Evolutionary conservation across 1,139 yeast genomes (phyloP), one percentile per base, ranked within the genome.

Genomic region (Starmera stellimalicola): DNA sequence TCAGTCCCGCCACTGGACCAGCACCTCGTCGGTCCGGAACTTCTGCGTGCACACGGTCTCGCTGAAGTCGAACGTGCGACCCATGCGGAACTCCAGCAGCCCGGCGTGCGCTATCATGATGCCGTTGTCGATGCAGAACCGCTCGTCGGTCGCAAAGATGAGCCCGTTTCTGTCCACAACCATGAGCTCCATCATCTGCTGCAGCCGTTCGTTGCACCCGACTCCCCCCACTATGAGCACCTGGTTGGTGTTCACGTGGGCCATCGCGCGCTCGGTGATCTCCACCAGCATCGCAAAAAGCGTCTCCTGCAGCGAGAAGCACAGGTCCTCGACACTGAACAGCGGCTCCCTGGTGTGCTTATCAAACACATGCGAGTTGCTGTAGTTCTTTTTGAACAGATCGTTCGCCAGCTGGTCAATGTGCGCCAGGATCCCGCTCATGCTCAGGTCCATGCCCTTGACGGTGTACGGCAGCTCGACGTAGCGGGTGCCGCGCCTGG

Each of bases 101-200:
- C 99, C 99, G 0, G 98, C 97, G 54, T 91, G 99, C 1, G 98
- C 98, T 51, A 91, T 91, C 99, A 91, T 91, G 32, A 91, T 91
- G 9, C 98, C 97, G 51, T 91, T 91, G 54, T 91, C 98, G 34
- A 91, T 91, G 59, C 97, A 91, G 54, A 91, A 91, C 40, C 98
- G 63, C 53, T 91, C 97, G 56, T 91, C 99, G 0, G 98, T 93
- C 11, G 99, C 96, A 54, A 68, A 84, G 5, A 91, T 79, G 23
- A 73, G 70, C 0, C 97, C 98, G 42, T 81, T 77, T 41, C 99
- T 66, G 50, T 87, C 97, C 28, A 70, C 57, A 12, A 93, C 94
- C 99, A 91, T 93, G 30, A 72, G 61, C 22, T 72, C 83, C 99
- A 91, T 91, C 98, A 93, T 93, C 47, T 84, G 80, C 54, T 91